phyloP scores from a whole-genome alignment of 2,329 filamentous ascomycete species.

The Fonsecaea multimorphosa region DNA sequence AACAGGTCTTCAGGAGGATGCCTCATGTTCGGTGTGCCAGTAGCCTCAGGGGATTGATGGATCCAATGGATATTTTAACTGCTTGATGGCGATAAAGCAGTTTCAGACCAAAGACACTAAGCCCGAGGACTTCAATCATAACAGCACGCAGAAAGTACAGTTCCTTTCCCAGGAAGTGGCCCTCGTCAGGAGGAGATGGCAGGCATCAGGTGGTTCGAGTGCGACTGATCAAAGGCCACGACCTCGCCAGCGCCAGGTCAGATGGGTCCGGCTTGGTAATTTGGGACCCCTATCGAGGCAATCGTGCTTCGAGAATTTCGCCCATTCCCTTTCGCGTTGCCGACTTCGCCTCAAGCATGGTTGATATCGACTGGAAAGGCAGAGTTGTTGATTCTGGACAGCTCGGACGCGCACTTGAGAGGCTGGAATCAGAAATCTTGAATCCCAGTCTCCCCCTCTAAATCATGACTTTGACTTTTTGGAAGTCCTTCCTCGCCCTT shows the following conservation, averaged over 20 bases:
- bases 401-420: neutral
- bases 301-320: neutral
- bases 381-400: neutral
- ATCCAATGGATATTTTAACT: conserved; percentile 40
- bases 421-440: conserved; percentile 67
- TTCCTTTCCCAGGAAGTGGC: neutral
- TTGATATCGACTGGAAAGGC: neutral
- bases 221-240: neutral
- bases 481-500: conserved; percentile 41
- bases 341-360: neutral
- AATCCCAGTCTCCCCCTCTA: conserved; percentile 69
- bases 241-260: neutral
- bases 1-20: conserved; percentile 40
- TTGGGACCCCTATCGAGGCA: neutral
- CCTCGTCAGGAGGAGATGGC: neutral
- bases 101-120: too few relatives aligned
- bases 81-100: conserved; percentile 22
- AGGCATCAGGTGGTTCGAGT: neutral
- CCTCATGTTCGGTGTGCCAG: conserved; percentile 43
- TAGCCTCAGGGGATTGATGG: conserved; percentile 41
- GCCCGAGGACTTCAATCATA: neutral
- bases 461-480: conserved; percentile 33
- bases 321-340: neutral
- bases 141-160: neutral
- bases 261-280: neutral